phyloP scores from a whole-genome alignment of 2,329 filamentous ascomycete genomes.

The Xylariaceae sp. region DNA sequence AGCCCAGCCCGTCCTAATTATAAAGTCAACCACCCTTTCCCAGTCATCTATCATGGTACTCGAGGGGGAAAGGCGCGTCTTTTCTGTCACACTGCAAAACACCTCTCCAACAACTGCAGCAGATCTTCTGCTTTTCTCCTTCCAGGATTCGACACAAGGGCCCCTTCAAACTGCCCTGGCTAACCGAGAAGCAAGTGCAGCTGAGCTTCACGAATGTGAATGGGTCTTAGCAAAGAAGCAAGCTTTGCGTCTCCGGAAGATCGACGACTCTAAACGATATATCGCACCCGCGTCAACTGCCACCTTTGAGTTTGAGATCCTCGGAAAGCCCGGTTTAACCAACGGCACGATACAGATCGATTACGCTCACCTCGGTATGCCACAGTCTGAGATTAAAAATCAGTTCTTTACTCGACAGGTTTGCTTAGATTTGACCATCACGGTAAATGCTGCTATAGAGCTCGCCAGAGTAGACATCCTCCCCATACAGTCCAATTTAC shows the following conservation, averaged over 20 bases:
- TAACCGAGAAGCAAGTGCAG: constrained; percentile 71
- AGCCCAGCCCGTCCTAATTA: constrained; percentile 69
- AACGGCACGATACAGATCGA: constrained; percentile 77
- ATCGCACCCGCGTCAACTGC: constrained; percentile 66
- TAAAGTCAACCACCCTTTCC: constrained; percentile 72
- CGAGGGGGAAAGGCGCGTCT: constrained; percentile 77
- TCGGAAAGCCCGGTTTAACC: constrained; percentile 81
- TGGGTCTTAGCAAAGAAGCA: constrained; percentile 71
- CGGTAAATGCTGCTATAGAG: constrained; percentile 88
- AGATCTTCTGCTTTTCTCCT: constrained; percentile 82
- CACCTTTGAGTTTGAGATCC: constrained; percentile 77
- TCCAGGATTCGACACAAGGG: constrained; percentile 80
- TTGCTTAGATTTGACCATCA: constrained; percentile 75
- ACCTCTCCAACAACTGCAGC: constrained; percentile 65
- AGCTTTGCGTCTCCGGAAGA: constrained; percentile 55
- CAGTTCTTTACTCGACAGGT: constrained; percentile 83
- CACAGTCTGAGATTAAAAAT: constrained; percentile 62
- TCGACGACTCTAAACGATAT: constrained; percentile 48
- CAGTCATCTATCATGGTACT: constrained; percentile 89
- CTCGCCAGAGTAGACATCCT: constrained; percentile 75
- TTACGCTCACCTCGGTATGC: constrained; percentile 75
- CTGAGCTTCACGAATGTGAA: constrained; percentile 83
- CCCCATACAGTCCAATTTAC: constrained; percentile 66
- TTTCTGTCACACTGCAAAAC: constrained; percentile 79
- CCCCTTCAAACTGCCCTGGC: constrained; percentile 70